Evolutionary conservation across 2,329 filamentous ascomycete genomes (phyloP).

Genomic region (Didymosphaeria variabile): DNA sequence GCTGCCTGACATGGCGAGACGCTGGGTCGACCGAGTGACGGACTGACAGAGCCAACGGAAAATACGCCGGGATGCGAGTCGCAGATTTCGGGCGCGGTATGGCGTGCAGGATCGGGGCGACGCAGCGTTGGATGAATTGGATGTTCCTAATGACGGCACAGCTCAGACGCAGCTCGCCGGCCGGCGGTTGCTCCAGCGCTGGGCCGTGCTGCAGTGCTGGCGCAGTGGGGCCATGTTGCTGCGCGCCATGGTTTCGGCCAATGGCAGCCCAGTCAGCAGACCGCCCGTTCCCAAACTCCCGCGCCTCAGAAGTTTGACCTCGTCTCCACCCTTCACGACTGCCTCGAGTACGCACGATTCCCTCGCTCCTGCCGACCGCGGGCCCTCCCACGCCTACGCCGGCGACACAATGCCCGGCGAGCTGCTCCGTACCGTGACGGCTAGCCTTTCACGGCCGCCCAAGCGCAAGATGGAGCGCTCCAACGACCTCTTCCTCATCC

Average conservation of each 20-base stretch:
- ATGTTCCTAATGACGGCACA: constrained; percentile 7
- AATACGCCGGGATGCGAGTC: constrained; percentile 6
- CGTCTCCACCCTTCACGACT: constrained; percentile 37
- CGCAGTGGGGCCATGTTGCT: constrained; percentile 15
- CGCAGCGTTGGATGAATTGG: background rate
- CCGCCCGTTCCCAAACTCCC: constrained; percentile 19
- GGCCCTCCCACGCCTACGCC: constrained; percentile 40
- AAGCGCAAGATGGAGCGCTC: constrained; percentile 49
- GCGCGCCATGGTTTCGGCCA: constrained; percentile 17
- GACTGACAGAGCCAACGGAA: constrained; percentile 18
- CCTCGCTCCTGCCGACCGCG: constrained; percentile 39
- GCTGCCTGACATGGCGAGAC: constrained; percentile 62
- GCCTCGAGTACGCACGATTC: constrained; percentile 24
- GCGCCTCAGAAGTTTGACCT: constrained; percentile 16
- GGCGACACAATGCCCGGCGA: constrained; percentile 55
- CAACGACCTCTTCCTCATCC: constrained; percentile 60
- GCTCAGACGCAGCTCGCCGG: constrained; percentile 3
- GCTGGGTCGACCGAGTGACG: constrained; percentile 25
- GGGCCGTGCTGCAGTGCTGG: background rate
- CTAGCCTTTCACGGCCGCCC: constrained; percentile 44
- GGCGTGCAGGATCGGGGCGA: constrained; percentile 1
- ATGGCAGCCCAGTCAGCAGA: constrained; percentile 15
- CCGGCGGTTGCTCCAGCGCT: too few relatives aligned
- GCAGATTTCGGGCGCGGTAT: constrained; percentile 1
- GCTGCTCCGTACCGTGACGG: constrained; percentile 50